Percentiles rank a stretch among this genome's conserved stretches.
Conservation (phyloP, 768 basidiomycete species). For the Leucocoprinus birnbaumii region DNA sequence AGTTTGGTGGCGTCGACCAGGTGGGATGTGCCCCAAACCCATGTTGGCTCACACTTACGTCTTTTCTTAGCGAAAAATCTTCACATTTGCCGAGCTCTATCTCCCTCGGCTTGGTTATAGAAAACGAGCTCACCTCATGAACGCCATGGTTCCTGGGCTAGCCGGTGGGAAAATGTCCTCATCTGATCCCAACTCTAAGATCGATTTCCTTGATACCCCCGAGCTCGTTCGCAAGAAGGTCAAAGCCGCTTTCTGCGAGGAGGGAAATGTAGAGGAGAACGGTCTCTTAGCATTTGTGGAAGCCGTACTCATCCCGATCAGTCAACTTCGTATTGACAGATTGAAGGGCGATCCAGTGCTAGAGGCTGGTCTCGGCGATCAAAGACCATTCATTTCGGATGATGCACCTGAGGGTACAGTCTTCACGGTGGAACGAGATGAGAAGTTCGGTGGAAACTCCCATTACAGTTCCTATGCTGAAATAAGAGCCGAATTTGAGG, state of each 20-base stretch:
- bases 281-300: constrained; percentile 83
- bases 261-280: constrained; percentile 86
- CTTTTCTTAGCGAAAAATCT: constrained; percentile 86
- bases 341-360: constrained; percentile 45
- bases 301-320: constrained; percentile 87
- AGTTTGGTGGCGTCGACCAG: constrained; percentile 98
- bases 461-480: constrained; percentile 71
- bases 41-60: not conserved
- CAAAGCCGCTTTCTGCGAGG: constrained; percentile 91
- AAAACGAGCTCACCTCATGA: constrained; percentile 98
- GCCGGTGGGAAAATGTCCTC: constrained; percentile 97
- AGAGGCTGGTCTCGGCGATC: too few species aligned
- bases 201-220: constrained; percentile 94
- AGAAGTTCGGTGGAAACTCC: constrained; percentile 76
- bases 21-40: constrained; percentile 39
- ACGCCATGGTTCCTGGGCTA: constrained; percentile 93
- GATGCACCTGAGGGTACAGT: constrained; percentile 81
- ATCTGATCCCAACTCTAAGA: constrained; percentile 96
- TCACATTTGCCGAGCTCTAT: constrained; percentile 96
- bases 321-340: constrained; percentile 66
- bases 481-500: constrained; percentile 71
- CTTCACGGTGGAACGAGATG: constrained; percentile 75
- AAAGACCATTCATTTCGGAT: constrained; percentile 58
- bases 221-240: constrained; percentile 86
- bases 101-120: constrained; percentile 90